A percentile compares a stretch with the other conserved stretches of the same genome.
Conservation (phyloP, 257 asterid genomes). For the Marsdenia floribunda region DNA sequence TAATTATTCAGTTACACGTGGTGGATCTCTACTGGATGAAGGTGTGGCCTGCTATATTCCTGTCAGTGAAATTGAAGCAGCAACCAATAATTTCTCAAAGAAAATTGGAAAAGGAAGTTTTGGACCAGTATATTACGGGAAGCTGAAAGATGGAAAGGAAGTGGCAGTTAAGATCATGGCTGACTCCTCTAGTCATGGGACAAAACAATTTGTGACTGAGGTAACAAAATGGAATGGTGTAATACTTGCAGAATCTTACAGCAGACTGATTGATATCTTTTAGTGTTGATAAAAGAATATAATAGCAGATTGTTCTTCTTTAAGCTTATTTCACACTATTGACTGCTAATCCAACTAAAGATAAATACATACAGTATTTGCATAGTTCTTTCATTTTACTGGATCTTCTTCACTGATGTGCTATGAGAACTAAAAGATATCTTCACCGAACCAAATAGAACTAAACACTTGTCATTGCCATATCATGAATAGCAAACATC, state of each 20-base stretch:
- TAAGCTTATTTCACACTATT: not conserved
- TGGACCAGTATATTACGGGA: conserved; percentile 94
- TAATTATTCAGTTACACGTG: conserved; percentile 43
- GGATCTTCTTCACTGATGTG: not conserved
- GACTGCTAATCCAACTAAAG: not conserved
- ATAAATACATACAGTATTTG: not conserved
- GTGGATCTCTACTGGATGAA: conserved; percentile 80
- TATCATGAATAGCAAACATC: not conserved
- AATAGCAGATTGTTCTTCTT: not conserved
- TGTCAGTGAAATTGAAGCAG: conserved; percentile 67
- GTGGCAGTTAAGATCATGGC: conserved; percentile 96
- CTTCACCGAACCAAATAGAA: not conserved
- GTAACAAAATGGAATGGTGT: conserved; percentile 24
- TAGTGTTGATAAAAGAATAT: not conserved
- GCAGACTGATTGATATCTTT: not conserved
- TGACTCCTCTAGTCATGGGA: conserved; percentile 87
- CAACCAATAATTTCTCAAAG: conserved; percentile 60
- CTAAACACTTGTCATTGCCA: not conserved
- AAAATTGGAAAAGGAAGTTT: conserved; percentile 92
- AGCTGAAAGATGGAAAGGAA: conserved; percentile 82
- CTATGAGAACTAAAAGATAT: not conserved
- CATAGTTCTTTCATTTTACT: not conserved
- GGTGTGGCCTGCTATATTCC: conserved; percentile 89
- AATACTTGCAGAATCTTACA: not conserved
- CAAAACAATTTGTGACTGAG: conserved; percentile 89